Evolutionary conservation across 345 rosid species (phyloP).

Genomic region (Corchorus olitorius): DNA sequence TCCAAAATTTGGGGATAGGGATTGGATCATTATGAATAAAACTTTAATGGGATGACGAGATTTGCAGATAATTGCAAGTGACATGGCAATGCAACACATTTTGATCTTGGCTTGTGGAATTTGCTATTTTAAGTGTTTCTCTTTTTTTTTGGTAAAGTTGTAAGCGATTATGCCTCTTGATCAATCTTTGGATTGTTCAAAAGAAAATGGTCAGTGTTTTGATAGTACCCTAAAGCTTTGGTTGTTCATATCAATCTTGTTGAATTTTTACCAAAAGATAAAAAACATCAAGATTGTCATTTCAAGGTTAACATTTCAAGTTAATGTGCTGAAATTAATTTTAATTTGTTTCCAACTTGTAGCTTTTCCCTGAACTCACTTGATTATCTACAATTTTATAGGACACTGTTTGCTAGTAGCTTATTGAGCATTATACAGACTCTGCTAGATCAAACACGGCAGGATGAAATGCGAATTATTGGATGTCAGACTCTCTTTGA

Average conservation of each 20-base stretch:
- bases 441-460: constrained; percentile 79
- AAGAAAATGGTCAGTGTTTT: neutral
- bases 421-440: constrained; percentile 72
- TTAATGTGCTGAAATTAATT: neutral
- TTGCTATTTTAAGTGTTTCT: neutral
- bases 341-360: neutral
- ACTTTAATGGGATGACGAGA: neutral
- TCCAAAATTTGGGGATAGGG: neutral
- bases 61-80: constrained; percentile 2
- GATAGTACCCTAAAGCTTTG: neutral
- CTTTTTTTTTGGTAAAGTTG: neutral
- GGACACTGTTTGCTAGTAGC: constrained; percentile 90
- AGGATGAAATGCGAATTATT: constrained; percentile 72
- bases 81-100: neutral
- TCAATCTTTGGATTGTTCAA: constrained; percentile 6
- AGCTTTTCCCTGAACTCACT: constrained; percentile 13
- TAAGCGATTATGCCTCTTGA: neutral
- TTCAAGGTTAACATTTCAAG: neutral
- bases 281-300: constrained; percentile 2
- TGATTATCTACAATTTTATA: constrained; percentile 32
- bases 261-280: neutral
- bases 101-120: neutral
- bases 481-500: constrained; percentile 89
- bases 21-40: neutral
- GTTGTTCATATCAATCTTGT: neutral